phyloP scores from a whole-genome alignment of 1,284 basidiomycete genomes.

The Tylopilus sp. region DNA sequence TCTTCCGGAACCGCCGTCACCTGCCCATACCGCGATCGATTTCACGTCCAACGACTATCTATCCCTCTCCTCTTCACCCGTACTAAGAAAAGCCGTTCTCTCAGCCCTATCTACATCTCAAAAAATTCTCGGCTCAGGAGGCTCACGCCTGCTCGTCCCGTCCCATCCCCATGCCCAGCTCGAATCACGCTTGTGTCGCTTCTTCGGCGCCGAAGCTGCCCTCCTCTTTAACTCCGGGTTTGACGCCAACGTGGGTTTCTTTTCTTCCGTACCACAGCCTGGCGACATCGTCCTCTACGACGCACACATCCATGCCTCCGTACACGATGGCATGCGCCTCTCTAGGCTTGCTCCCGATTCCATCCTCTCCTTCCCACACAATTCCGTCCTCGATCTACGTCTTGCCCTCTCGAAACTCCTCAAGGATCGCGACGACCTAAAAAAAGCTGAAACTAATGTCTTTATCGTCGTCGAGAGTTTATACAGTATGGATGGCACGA shows the following conservation, averaged over 20 bases:
- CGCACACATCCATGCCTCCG: conserved; percentile 87
- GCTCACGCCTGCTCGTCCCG: conserved; percentile 88
- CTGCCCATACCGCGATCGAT: conserved; percentile 45
- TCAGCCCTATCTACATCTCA: conserved; percentile 47
- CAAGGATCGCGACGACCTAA: conserved; percentile 36
- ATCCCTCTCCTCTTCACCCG: conserved; percentile 65
- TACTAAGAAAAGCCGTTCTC: conserved; percentile 59
- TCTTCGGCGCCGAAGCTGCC: conserved; percentile 66
- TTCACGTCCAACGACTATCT: conserved; percentile 95
- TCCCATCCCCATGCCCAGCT: conserved; percentile 62
- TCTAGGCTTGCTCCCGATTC: conserved; percentile 49
- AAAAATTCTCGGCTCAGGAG: conserved; percentile 82
- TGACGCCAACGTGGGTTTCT: conserved; percentile 91
- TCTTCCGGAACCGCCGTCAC: conserved; percentile 40
- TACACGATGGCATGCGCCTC: conserved; percentile 84
- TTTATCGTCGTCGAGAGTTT: conserved; percentile 87
- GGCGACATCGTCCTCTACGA: conserved; percentile 84
- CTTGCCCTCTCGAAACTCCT: conserved; percentile 42
- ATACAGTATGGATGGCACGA: conserved; percentile 96
- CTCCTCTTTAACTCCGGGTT: conserved; percentile 94
- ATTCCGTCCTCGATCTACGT: conserved; percentile 55
- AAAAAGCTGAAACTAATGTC: conserved; percentile 42
- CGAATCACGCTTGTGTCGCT: conserved; percentile 61
- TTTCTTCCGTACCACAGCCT: conserved; percentile 76
- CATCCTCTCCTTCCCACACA: conserved; percentile 67